These are phyloP conservation scores for Xylariaceae sp. DNA, from an alignment of 2,329 filamentous ascomycete species.

Conservation along the genomic window DNA sequence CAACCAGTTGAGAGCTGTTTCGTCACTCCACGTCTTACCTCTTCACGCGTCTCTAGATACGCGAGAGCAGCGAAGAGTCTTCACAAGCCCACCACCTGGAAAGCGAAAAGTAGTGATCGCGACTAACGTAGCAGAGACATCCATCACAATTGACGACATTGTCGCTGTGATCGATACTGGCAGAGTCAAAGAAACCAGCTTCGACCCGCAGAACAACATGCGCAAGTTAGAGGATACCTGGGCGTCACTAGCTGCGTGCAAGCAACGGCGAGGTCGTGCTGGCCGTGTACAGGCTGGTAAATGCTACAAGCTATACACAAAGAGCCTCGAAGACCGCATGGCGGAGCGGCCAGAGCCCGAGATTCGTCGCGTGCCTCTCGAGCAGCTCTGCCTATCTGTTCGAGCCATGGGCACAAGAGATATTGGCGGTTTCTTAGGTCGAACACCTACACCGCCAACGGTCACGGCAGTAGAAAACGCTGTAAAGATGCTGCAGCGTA, in stretches of 20 bases:
- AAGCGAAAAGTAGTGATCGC: slow-evolving; percentile 93
- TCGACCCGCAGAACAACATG: slow-evolving; percentile 91
- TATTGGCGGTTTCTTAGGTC: slow-evolving; percentile 79
- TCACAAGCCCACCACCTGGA: slow-evolving; percentile 74
- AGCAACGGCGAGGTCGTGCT: slow-evolving; percentile 90
- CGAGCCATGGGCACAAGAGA: slow-evolving; percentile 92
- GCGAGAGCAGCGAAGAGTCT: slow-evolving; percentile 86
- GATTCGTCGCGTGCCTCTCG: slow-evolving; percentile 88
- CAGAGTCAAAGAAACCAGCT: slow-evolving; percentile 95
- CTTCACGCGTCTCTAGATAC: slow-evolving; percentile 92
- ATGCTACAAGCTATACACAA: slow-evolving; percentile 95
- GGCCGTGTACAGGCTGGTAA: slow-evolving; percentile 89
- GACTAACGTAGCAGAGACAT: slow-evolving; percentile 97
- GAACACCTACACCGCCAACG: slow-evolving; percentile 88
- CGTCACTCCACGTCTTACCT: slow-evolving; percentile 76
- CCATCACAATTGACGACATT: slow-evolving; percentile 97
- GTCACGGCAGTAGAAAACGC: slow-evolving; percentile 86
- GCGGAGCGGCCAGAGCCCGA: slow-evolving; percentile 88
- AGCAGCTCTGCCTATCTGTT: slow-evolving; percentile 93
- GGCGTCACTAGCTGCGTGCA: slow-evolving; percentile 92
- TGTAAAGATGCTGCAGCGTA: slow-evolving; percentile 76
- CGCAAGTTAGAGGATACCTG: slow-evolving; percentile 92
- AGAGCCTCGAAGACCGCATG: slow-evolving; percentile 86
- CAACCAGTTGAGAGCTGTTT: slow-evolving; percentile 67
- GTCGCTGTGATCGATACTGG: slow-evolving; percentile 96